Evolutionary conservation across 106 monocot species (phyloP), one percentile per base, ranked within the genome.

Genomic region (Dioscorea alata): DNA sequence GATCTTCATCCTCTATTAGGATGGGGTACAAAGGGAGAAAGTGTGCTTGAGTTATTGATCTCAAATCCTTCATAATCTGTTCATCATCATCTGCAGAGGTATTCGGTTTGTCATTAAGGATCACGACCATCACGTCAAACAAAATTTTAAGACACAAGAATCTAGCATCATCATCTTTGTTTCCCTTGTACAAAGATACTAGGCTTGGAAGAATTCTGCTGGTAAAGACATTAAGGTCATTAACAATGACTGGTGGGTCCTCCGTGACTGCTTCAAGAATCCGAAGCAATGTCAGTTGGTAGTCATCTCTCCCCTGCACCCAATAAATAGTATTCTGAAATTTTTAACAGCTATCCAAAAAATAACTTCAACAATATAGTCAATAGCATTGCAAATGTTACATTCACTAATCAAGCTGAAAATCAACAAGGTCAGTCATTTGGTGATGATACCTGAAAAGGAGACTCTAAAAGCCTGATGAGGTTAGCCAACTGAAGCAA

Each of bases 131-230:
- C 32, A 82, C 83, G 73, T 93, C 87, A 70, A 90, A 92, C 33
- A 99, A 65, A 73, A 99, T 85, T 79, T 99, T 99, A 18, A 99
- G 72, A 48, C 91, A 92, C 68, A 99, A 75, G 67, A 99, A 99
- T 65, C 97, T 85, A 72, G 97, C 92, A 80, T 88, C 87, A 54
- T 77, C 90, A 74, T 99, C 97, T 83, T 88, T 99, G 59, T 99
- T 99, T 31, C 93, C 97, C 66, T 75, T 93, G 78, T 99, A 99
- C 58, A 99, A 64, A 57, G 68, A 58, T 22, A 75, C 73, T 20
- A 99, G 67, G 57, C 97, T 85, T 18, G 92, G 92, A 60, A 99
- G 87, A 80, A 99, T 67, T 60, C 73, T 82, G 61, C 71, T 56
- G 15, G 79, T 86, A 66, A 99, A 92, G 58, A 82, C 74, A 28